A percentile compares a stretch with the other conserved stretches of the same genome.
These are phyloP conservation scores for Aspergillus cejpii DNA, from an alignment of 2,329 filamentous ascomycete genomes.

Conservation along the genomic window DNA sequence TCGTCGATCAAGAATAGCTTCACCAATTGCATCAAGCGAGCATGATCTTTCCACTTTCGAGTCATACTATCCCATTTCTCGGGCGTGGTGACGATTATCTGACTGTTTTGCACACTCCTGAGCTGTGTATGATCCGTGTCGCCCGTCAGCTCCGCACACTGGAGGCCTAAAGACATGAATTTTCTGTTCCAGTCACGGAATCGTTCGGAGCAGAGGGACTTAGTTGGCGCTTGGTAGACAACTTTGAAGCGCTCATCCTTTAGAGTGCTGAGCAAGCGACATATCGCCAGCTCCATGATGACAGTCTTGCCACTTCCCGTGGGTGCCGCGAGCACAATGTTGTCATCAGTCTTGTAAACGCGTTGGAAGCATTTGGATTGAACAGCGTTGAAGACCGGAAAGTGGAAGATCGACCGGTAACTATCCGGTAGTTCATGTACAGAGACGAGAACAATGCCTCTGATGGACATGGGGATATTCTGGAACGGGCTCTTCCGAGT, in stretches of 20 bases:
- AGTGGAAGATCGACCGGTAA: conserved; percentile 64
- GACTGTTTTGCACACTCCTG: conserved; percentile 62
- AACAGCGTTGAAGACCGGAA: conserved; percentile 69
- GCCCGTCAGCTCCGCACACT: conserved; percentile 72
- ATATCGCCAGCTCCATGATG: conserved; percentile 75
- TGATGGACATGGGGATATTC: conserved; percentile 36
- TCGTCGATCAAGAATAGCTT: conserved; percentile 81
- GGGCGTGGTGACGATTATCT: conserved; percentile 79
- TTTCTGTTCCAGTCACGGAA: conserved; percentile 71
- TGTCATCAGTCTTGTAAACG: conserved; percentile 63
- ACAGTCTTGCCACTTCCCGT: conserved; percentile 83
- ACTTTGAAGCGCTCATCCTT: conserved; percentile 64
- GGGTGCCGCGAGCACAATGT: conserved; percentile 71
- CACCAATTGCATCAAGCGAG: conserved; percentile 64
- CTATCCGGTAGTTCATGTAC: conserved; percentile 60
- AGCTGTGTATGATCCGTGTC: conserved; percentile 66
- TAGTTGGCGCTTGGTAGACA: conserved; percentile 78
- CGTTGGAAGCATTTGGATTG: conserved; percentile 70
- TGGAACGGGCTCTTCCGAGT: conserved; percentile 13
- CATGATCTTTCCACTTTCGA: conserved; percentile 76
- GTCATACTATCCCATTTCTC: conserved; percentile 92
- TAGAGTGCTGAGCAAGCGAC: conserved; percentile 56
- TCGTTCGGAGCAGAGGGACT: conserved; percentile 71
- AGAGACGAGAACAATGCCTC: conserved; percentile 56
- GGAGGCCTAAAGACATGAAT: conserved; percentile 60